These are phyloP conservation scores for Trichophyton verrucosum DNA, from an alignment of 2,329 filamentous ascomycete genomes.

Conservation along the genomic window DNA sequence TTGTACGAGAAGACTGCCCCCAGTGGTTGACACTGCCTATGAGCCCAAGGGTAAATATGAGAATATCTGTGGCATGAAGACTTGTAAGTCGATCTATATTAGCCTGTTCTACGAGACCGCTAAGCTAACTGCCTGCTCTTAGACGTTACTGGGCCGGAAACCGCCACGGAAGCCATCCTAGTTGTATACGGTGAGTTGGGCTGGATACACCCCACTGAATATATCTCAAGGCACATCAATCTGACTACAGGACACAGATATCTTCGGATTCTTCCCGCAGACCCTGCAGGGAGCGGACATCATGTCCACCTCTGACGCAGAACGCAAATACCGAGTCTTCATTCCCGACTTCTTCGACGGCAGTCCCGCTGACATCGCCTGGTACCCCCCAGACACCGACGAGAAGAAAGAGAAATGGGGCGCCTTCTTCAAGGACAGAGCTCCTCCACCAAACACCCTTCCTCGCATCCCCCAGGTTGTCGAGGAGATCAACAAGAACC, in stretches of 20 bases:
- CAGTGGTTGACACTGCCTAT: constrained; percentile 36
- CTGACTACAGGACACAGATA: constrained; percentile 32
- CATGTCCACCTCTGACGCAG: constrained; percentile 50
- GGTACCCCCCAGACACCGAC: constrained; percentile 48
- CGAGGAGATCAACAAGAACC: constrained; percentile 38
- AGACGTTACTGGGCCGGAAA: constrained; percentile 46
- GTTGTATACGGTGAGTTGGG: constrained; percentile 37
- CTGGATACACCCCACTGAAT: not conserved
- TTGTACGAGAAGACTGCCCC: constrained; percentile 25
- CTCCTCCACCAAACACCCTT: constrained; percentile 46
- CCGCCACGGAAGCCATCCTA: constrained; percentile 46
- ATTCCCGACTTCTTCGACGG: constrained; percentile 89
- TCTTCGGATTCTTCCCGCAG: constrained; percentile 53
- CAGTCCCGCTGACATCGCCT: constrained; percentile 50
- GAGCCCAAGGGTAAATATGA: constrained; percentile 47
- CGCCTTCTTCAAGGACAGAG: constrained; percentile 46
- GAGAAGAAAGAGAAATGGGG: constrained; percentile 50
- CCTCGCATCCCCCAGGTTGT: constrained; percentile 44
- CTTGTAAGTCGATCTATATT: constrained; percentile 32
- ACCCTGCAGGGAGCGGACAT: constrained; percentile 53
- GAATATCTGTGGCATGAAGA: constrained; percentile 49
- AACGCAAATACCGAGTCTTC: constrained; percentile 66
- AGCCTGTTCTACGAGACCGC: not conserved
- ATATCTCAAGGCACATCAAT: too few relatives aligned
- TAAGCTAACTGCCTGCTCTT: not conserved